Evolutionary conservation across 1,284 basidiomycete species (phyloP), one percentile per base, ranked within the genome.

Genomic region (Ganoderma multipileum): DNA sequence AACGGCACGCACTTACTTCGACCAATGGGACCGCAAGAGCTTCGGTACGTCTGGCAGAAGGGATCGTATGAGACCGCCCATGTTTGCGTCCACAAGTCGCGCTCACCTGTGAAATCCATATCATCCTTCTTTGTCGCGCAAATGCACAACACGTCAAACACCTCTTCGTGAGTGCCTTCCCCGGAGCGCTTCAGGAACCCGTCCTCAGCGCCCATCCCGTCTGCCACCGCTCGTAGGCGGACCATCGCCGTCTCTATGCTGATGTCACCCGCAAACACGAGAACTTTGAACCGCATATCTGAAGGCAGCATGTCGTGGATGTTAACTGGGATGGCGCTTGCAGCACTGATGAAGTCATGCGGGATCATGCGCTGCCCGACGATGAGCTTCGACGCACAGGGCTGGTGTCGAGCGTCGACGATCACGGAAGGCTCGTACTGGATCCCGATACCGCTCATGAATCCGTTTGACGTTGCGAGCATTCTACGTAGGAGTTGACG

Each of bases 231-330:
- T 18, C 81, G 73, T 7, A 91, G 73, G 65, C 81, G 81, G 36
- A 72, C 73, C 14, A 81, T 77, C 58, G 87, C 84, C 4, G 70
- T 72, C 23, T 78, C 60, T 18, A 84, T 74, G 11, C 79, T 80
- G 11, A 86, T 79, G 70, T 89, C 81, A 5, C 93, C 93, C 0
- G 85, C 81, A 77, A 94, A 94, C 16, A 93, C 80, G 58, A 95
- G 80, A 28, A 94, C 67, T 74, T 93, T 91, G 84, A 92, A 94
- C 26, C 90, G 87, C 14, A 83, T 84, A 73, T 95, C 90, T 14
- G 91, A 84, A 6, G 87, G 89, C 38, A 93, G 79, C 57, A 91
- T 76, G 72, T 93, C 90, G 65, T 94, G 92, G 50, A 95, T 82
- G 68, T 94, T 87, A 61, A 87, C 79, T 1, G 90, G 88, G 33